Percentiles rank a stretch among this genome's conserved stretches.
These are phyloP conservation scores for Zygnema circumcarinatum DNA, from an alignment of 139 green algal species.

Conservation along the genomic window DNA sequence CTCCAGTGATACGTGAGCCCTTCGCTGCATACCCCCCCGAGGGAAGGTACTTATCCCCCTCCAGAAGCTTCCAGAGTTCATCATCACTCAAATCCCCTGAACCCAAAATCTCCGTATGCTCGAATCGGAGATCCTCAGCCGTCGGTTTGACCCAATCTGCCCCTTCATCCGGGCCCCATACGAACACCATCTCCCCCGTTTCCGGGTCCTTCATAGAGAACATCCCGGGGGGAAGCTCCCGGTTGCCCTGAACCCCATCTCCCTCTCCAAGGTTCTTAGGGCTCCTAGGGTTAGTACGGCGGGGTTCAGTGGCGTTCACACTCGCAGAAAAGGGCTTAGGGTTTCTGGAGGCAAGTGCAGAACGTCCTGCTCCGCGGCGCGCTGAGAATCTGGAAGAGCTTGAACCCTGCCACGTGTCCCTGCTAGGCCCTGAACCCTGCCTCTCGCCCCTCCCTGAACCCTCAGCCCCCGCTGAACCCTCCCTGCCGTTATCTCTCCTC, in stretches of 20 bases:
- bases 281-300: neutral
- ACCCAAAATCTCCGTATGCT: constrained; percentile 14
- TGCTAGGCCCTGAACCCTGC: neutral
- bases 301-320: neutral
- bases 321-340: neutral
- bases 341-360: no score
- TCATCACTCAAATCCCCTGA: constrained; percentile 45
- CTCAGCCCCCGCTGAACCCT: neutral
- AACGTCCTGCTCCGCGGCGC: neutral
- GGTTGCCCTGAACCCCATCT: neutral
- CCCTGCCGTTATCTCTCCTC: neutral
- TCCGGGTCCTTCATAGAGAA: constrained; percentile 49
- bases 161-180: constrained; percentile 34
- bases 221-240: neutral
- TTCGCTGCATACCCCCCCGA: constrained; percentile 5
- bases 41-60: constrained; percentile 35
- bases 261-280: neutral
- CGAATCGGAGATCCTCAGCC: constrained; percentile 31
- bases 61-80: constrained; percentile 44
- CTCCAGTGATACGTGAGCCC: neutral
- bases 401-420: neutral
- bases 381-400: neutral
- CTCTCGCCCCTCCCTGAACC: neutral
- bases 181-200: constrained; percentile 39
- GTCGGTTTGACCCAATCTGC: neutral